Evolutionary conservation across 805 yeast species (phyloP).

Genomic region (Yamadazyma ubonensis): DNA sequence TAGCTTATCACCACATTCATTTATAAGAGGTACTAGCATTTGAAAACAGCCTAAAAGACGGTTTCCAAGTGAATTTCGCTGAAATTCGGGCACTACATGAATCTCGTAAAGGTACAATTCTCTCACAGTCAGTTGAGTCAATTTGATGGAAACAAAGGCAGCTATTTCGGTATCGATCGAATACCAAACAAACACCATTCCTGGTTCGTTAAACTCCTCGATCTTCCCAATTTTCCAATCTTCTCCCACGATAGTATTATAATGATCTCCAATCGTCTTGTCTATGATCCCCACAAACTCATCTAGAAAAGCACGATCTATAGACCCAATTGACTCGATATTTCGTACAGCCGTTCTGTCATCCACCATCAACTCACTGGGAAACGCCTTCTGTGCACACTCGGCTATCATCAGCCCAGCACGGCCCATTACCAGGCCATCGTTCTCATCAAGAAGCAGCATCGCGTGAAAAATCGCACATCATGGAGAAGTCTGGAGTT

Average conservation of each 20-base stretch:
- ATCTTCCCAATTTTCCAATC: constrained; percentile 43
- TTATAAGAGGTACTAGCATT: constrained; percentile 19
- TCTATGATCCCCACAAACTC: constrained; percentile 25
- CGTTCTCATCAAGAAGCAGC: constrained; percentile 17
- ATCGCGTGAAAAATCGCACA: background rate
- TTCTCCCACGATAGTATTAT: constrained; percentile 30
- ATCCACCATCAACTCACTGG: background rate
- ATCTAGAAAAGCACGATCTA: background rate
- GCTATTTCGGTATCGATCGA: constrained; percentile 15
- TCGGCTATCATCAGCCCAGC: constrained; percentile 14
- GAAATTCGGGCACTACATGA: constrained; percentile 40
- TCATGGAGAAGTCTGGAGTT: background rate
- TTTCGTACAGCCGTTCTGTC: background rate
- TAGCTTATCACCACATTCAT: too few relatives aligned
- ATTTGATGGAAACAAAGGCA: constrained; percentile 48
- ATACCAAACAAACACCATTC: constrained; percentile 45
- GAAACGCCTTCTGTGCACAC: constrained; percentile 12
- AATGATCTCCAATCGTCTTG: constrained; percentile 27
- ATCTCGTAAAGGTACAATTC: constrained; percentile 58
- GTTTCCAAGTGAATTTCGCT: constrained; percentile 39
- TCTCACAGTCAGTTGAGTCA: constrained; percentile 39
- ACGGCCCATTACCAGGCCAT: constrained; percentile 17
- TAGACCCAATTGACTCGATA: background rate
- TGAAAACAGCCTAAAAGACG: constrained; percentile 38
- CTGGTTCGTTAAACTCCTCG: constrained; percentile 47